phyloP scores from a whole-genome alignment of 805 yeast species.

The Myxozyma mucilagina region DNA sequence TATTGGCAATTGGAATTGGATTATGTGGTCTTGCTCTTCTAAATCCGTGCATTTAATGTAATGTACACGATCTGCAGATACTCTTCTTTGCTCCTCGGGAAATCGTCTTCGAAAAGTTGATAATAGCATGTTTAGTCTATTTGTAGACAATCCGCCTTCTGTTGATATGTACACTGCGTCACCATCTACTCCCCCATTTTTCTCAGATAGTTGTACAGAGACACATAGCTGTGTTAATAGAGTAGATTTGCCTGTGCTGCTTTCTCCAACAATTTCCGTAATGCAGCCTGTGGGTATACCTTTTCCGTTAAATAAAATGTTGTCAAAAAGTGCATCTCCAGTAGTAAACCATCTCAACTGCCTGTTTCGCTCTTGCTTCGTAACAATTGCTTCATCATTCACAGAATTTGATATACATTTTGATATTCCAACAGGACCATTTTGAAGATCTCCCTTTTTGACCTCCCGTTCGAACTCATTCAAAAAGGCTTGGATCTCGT shows the following conservation, averaged over 20 bases:
- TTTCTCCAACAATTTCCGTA: constrained; percentile 71
- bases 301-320: constrained; percentile 46
- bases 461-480: background rate
- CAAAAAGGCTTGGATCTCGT: background rate
- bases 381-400: background rate
- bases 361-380: background rate
- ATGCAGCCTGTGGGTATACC: constrained; percentile 58
- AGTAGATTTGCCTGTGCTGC: constrained; percentile 87
- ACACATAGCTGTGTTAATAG: constrained; percentile 65
- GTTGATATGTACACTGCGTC: constrained; percentile 72
- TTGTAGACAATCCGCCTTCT: constrained; percentile 70
- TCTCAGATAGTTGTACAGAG: constrained; percentile 54
- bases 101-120: constrained; percentile 35
- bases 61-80: constrained; percentile 44
- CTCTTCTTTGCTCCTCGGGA: constrained; percentile 26
- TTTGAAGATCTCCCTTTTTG: background rate
- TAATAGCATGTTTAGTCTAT: constrained; percentile 56
- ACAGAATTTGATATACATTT: background rate
- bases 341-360: constrained; percentile 44
- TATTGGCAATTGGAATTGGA: constrained; percentile 67
- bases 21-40: constrained; percentile 71
- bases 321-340: constrained; percentile 55
- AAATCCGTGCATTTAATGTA: constrained; percentile 64
- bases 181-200: constrained; percentile 51
- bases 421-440: constrained; percentile 2